Base-by-base conservation (phyloP, 1,284 basidiomycete species). In the Xerocomus minutiporus region DNA sequence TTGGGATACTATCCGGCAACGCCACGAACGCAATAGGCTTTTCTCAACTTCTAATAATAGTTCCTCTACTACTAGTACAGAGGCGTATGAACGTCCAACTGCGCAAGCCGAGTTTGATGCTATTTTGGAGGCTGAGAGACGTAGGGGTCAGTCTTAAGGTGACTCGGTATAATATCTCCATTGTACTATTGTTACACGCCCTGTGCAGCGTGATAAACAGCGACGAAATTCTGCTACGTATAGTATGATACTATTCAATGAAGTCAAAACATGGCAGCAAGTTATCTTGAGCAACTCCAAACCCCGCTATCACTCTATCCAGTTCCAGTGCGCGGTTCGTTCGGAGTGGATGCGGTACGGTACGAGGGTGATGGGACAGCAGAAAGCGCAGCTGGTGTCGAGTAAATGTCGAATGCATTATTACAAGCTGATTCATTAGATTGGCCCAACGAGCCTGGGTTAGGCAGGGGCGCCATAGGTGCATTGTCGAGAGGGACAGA, bases 1-100 rank as follows among this genome's bases (percentile, higher is more conserved):
- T 5, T 88, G 85, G 85, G 85, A 87, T 59, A 65, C 68, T 32
- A 72, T 88, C 28, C 80, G 86, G 35, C 82, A 86, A 62, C 73
- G 67, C 31, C 77, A 85, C 54, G 82, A 83, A 63, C 71, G 72
- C 42, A 56, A 35, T 29, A 69, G n/a, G 39, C 53, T 70, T 6
- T 57, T 66, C 63, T 13, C 59, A 40, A 40, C 52, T 51, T 44
- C 48, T 40, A 57, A 42, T 34, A 53, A 59, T 26, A 38, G 39
- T 20, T 39, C 53, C 43, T 51, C 50, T 32, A 36, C 48, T 49
- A 40, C 50, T 32, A 34, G 47, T 48, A 40, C 58, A 29, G 57
- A 63, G 46, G 53, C 49, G 31, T 64, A 73, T 42, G 73, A 75
- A 17, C 74, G 76, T 38, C 64, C 70, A 3, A 45, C 59, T 1